Evolutionary conservation across 2,329 filamentous ascomycete genomes (phyloP).

Genomic region (Hymenoscyphus linearis): DNA sequence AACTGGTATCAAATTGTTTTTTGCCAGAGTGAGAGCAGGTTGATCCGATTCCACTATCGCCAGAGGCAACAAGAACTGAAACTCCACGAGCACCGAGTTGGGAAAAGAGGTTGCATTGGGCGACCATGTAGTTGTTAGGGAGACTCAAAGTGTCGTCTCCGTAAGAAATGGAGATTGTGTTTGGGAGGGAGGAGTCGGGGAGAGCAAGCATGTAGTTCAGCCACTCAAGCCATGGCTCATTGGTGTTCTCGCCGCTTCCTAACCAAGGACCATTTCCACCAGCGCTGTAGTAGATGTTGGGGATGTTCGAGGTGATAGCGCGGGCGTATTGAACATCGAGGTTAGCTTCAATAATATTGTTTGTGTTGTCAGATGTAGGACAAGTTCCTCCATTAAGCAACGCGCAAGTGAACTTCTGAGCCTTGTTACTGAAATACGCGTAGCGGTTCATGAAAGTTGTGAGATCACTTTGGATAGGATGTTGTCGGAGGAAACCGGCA

Average conservation of each 20-base stretch:
- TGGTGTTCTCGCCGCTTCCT: slow-evolving; percentile 43
- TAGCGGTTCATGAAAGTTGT: slow-evolving; percentile 27
- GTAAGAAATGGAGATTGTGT: slow-evolving; percentile 53
- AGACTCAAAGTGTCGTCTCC: slow-evolving; percentile 49
- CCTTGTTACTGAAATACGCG: slow-evolving; percentile 22
- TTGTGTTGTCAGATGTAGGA: slow-evolving; percentile 16
- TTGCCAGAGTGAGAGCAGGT: slow-evolving; percentile 29
- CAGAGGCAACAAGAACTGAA: slow-evolving; percentile 44
- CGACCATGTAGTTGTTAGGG: slow-evolving; percentile 48
- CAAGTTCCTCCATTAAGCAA: slow-evolving; percentile 31
- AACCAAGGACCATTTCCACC: slow-evolving; percentile 52
- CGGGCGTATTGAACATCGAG: slow-evolving; percentile 54
- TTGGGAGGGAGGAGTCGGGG: slow-evolving; percentile 47
- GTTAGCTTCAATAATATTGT: slow-evolving; percentile 44
- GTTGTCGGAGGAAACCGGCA: slow-evolving; percentile 28
- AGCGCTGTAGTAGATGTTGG: slow-evolving; percentile 50
- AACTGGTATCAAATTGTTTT: slow-evolving; percentile 44
- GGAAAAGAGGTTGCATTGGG: slow-evolving; percentile 46
- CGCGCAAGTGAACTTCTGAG: slow-evolving; percentile 32
- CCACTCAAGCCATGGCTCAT: slow-evolving; percentile 65
- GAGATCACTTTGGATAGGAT: slow-evolving; percentile 25
- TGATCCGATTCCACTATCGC: slow-evolving; percentile 41
- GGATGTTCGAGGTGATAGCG: slow-evolving; percentile 49
- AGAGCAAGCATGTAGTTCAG: slow-evolving; percentile 53
- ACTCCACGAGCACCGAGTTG: slow-evolving; percentile 47